phyloP scores from a whole-genome alignment of 2,329 filamentous ascomycete genomes.

The Cryphonectria naterciae region DNA sequence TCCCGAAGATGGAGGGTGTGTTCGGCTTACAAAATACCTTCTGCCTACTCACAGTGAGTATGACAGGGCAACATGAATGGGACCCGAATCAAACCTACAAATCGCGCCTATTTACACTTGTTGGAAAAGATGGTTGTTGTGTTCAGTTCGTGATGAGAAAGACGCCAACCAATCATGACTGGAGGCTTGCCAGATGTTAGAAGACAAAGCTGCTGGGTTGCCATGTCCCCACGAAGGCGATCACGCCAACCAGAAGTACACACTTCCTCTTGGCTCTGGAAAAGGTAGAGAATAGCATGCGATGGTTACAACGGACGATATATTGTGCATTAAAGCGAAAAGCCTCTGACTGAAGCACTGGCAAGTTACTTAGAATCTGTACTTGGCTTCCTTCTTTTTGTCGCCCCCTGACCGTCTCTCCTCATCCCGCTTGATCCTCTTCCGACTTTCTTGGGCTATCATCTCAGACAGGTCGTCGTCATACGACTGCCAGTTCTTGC shows the following conservation, averaged over 20 bases:
- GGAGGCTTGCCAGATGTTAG: neutral
- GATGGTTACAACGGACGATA: neutral
- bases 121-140: no score
- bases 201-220: neutral
- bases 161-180: no score
- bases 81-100: no score
- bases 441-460: constrained; percentile 91
- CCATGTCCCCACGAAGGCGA: neutral
- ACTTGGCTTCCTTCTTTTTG: constrained; percentile 63
- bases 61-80: no score
- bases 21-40: no score
- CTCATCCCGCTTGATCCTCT: constrained; percentile 86
- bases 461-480: constrained; percentile 87
- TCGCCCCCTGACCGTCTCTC: constrained; percentile 62
- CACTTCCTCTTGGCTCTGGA: neutral
- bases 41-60: no score
- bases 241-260: neutral
- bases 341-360: neutral
- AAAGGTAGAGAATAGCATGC: neutral
- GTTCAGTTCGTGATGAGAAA: no score
- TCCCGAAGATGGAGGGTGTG: no score
- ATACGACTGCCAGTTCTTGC: constrained; percentile 73
- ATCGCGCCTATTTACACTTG: no score
- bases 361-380: constrained; percentile 47
- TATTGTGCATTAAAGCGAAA: neutral